Evolutionary conservation across 768 basidiomycete genomes (phyloP), one percentile per base, ranked within the genome.

Genomic region (Pilatotrama ljubarskyi): DNA sequence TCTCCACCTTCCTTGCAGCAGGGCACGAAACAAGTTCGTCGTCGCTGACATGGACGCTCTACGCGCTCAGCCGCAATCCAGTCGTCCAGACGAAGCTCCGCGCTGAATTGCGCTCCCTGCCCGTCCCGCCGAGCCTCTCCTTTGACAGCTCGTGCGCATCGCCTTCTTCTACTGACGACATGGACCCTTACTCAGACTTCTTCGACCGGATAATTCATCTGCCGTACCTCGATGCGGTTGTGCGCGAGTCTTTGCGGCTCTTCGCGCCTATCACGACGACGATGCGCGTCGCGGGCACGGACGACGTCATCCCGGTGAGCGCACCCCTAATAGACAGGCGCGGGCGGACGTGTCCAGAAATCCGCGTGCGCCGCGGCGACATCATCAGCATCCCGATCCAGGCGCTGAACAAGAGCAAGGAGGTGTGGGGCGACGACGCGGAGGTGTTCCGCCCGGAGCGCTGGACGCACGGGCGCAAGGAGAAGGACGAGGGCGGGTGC

Each of bases 341-440:
- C 26, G 72, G 73, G 22, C 48, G 47, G 3, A 15, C 22, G 37
- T 60, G 61, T 44, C 55, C 9, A 4, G 24, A 59, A 20, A 67
- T 73, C 24, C 44, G 43, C 42, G 61, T 70, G 32, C 65, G 65
- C 53, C 75, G 76, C 64, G 78, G 83, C 47, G 84, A 86, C 64
- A 79, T 81, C 61, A 77, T 89, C 68, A 81, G 80, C 1, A 76
- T 90, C 49, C 83, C 84, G 7, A 82, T 86, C 48, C 77, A 80
- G 63, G 80, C 83, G 0, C 77, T 87, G 67, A 88, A 91, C 71
- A 80, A 80, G 66, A 77, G 75, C 62, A 56, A 57, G 51, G 74
- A 72, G 32, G 72, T 86, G 18, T 92, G 87, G 84, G 89, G 90
- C 14, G 76, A 75, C 25, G 86, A 91, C 67, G 86, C 86, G n/a